A percentile compares a stretch with the other conserved stretches of the same genome.
Conservation (phyloP, 352 stramenopile genomes). For the Pythium aphanidermatum region DNA sequence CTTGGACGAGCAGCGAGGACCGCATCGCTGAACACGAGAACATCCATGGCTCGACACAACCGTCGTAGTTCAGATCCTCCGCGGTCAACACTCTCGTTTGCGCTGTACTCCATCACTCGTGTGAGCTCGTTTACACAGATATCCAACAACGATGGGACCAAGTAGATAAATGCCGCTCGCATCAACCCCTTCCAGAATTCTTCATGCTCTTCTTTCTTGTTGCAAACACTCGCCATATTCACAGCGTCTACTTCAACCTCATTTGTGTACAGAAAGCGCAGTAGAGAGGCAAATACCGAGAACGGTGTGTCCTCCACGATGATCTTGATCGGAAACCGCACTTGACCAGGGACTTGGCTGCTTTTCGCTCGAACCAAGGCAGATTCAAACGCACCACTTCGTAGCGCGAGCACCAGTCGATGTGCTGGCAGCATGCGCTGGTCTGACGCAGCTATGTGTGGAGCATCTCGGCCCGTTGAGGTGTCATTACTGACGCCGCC, state of each 20-base stretch:
- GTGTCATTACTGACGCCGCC: background rate
- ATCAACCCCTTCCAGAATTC: constrained; percentile 66
- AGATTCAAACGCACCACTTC: constrained; percentile 62
- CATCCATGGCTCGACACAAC: constrained; percentile 27
- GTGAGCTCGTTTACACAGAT: constrained; percentile 53
- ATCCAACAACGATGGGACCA: constrained; percentile 56
- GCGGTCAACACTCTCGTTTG: too few relatives aligned
- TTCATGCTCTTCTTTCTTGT: constrained; percentile 22
- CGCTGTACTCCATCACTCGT: too few relatives aligned
- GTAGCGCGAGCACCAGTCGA: constrained; percentile 63
- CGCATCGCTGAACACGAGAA: constrained; percentile 56
- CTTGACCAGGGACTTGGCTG: constrained; percentile 54
- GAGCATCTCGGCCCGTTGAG: too few relatives aligned
- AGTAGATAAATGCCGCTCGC: constrained; percentile 61
- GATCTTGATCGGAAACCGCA: constrained; percentile 79
- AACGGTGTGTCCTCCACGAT: constrained; percentile 78
- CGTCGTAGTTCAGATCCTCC: constrained; percentile 11
- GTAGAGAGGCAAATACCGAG: constrained; percentile 54
- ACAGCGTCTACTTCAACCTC: constrained; percentile 26
- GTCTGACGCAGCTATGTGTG: constrained; percentile 1
- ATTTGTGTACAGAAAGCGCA: constrained; percentile 78
- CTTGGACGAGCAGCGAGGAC: constrained; percentile 39
- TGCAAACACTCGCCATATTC: background rate
- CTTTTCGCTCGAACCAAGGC: constrained; percentile 63
- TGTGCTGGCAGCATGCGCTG: constrained; percentile 68